Base-by-base conservation (phyloP, 1,284 basidiomycete genomes). In the Neolentinus lepideus region DNA sequence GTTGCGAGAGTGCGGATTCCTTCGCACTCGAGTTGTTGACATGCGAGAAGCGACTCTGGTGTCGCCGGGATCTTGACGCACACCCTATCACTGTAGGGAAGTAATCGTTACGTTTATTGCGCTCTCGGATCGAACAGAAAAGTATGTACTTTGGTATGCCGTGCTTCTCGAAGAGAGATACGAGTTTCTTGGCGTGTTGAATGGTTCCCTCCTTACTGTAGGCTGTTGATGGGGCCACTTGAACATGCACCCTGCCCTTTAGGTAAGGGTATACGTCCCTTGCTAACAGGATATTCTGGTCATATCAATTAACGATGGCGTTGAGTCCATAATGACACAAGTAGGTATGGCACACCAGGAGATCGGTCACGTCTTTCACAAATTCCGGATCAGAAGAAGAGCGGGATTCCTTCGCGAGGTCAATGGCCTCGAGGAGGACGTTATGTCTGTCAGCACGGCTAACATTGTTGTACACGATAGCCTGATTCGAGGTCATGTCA, bases 401-500 rank as follows among this genome's bases (percentile, higher is more conserved):
- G 4, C 38, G 8, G 3, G 65, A 59, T 47, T 59, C 56, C 33
- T 63, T 59, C 29, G 70, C 71, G 54, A 69, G 66, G 8, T 68
- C 61, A 38, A 74, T 68, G 1, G 75, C 76, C 3, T 65, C 59
- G 26, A 69, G 61, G 51, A 77, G 60, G 14, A 77, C 58, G 21
- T 60, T 55, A 0, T 57, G 60, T 26, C 71, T 67, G 29, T 74
- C 73, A 1, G 70, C 66, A n/a, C 65, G 65, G 16, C 61, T 62
- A 11, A 70, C 69, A 57, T 78, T 69, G 25, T 63, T 61, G 59
- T 72, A 67, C 3, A 73, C 72, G 59, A 79, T 75, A 25, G 73
- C 77, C 59, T 79, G 77, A 55, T 78, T 79, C 12, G 77, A 80
- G 29, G 77, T 79, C 77, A 79, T 80, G 62, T 79, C 74, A 56